phyloP scores from a whole-genome alignment of 441 rosid genomes.

The Gossypium gossypioides region DNA sequence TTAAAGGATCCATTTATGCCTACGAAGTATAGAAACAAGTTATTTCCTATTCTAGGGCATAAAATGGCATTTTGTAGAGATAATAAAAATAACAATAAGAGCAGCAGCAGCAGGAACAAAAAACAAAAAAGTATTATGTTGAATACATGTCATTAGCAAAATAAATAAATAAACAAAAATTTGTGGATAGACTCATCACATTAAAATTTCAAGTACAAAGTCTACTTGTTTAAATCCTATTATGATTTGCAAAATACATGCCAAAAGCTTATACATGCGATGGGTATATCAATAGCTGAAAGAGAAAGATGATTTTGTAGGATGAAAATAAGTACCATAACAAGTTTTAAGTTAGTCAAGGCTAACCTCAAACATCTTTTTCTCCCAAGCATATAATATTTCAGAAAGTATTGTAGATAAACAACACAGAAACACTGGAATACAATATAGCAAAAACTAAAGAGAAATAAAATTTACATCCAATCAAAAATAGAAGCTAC shows the following conservation, averaged over 20 bases:
- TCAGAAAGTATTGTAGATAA: slow-evolving; percentile 2
- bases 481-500: background rate
- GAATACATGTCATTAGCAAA: background rate
- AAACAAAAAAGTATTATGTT: background rate
- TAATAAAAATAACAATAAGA: background rate
- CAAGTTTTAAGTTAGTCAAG: slow-evolving; percentile 3
- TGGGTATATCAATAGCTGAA: background rate
- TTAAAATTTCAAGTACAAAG: background rate
- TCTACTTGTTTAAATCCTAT: background rate
- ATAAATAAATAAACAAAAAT: background rate
- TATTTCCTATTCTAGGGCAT: background rate
- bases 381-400: background rate
- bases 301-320: background rate
- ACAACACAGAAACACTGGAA: slow-evolving; percentile 4
- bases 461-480: slow-evolving; percentile 3
- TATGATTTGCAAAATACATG: background rate
- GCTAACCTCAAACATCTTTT: background rate
- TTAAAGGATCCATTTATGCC: background rate
- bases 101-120: background rate
- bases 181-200: background rate
- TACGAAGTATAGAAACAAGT: background rate
- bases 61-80: background rate
- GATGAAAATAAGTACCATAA: background rate
- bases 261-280: background rate
- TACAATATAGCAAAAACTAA: background rate